phyloP scores from a whole-genome alignment of 2,329 filamentous ascomycete genomes.

The Colletotrichum gigasporum region DNA sequence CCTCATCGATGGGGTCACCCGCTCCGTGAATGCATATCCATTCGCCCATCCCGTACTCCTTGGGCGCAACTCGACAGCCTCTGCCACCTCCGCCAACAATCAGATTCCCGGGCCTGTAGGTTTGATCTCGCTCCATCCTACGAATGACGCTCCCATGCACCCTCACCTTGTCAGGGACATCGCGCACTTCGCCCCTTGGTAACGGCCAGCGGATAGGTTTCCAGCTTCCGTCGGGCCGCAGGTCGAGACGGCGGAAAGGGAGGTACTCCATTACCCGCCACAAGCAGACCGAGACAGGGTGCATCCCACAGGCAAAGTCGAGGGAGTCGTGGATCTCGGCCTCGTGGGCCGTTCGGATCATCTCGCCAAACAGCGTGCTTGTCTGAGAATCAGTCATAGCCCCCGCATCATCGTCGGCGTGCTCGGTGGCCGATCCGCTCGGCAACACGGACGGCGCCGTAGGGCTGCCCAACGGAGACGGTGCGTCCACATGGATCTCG shows the following conservation, averaged over 20 bases:
- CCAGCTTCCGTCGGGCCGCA: slow-evolving; percentile 78
- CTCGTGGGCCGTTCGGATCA: slow-evolving; percentile 66
- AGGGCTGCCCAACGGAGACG: slow-evolving; percentile 25
- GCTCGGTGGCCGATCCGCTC: background rate
- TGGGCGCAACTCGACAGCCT: slow-evolving; percentile 69
- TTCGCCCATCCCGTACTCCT: slow-evolving; percentile 72
- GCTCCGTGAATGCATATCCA: slow-evolving; percentile 74
- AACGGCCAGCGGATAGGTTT: slow-evolving; percentile 83
- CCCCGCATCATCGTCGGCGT: slow-evolving; percentile 1
- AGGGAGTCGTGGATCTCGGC: slow-evolving; percentile 77
- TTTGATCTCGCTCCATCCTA: slow-evolving; percentile 70
- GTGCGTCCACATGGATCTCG: slow-evolving; percentile 39
- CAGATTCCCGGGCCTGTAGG: slow-evolving; percentile 80
- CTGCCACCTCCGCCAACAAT: slow-evolving; percentile 83
- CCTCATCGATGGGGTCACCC: slow-evolving; percentile 75
- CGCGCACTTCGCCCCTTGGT: slow-evolving; percentile 79
- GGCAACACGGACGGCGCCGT: slow-evolving; percentile 30
- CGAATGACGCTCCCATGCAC: slow-evolving; percentile 80
- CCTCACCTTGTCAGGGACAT: slow-evolving; percentile 75
- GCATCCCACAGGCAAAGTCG: slow-evolving; percentile 68
- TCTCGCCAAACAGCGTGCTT: slow-evolving; percentile 57
- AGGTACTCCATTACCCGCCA: slow-evolving; percentile 87
- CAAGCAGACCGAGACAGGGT: slow-evolving; percentile 63
- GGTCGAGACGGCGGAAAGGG: slow-evolving; percentile 83
- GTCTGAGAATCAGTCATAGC: background rate